Evolutionary conservation across 768 basidiomycete genomes (phyloP).

Genomic region (button mushroom (Agaricus bisporus)): DNA sequence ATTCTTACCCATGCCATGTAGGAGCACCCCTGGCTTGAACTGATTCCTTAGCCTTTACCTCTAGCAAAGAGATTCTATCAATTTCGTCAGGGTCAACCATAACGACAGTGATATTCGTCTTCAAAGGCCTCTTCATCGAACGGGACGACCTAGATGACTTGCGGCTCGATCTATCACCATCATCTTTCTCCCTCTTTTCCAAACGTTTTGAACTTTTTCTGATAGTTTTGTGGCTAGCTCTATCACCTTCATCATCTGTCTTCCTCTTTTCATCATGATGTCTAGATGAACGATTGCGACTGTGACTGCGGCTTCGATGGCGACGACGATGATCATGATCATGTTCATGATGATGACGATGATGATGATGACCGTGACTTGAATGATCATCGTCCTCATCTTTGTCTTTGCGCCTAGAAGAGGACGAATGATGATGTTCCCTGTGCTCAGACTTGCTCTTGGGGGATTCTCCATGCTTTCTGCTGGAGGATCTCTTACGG

Average conservation of each 20-base stretch:
- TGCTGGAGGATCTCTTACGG: constrained; percentile 3
- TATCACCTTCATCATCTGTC: constrained; percentile 16
- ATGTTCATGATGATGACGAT: constrained; percentile 1
- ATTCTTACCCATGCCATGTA: constrained; percentile 39
- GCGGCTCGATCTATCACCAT: constrained; percentile 14
- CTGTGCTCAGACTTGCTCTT: constrained; percentile 10
- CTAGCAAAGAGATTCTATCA: constrained; percentile 10
- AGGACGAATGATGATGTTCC: constrained; percentile 4
- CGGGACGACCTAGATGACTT: constrained; percentile 10
- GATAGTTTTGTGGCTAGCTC: constrained; percentile 9
- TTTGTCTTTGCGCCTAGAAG: constrained; percentile 13
- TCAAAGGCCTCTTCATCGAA: constrained; percentile 10
- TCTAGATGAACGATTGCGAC: constrained; percentile 4
- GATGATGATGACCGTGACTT: neutral
- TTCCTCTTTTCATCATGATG: constrained; percentile 13
- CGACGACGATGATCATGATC: constrained; percentile 15
- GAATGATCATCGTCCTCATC: constrained; percentile 16
- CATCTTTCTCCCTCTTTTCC: constrained; percentile 13
- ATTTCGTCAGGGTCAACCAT: constrained; percentile 28
- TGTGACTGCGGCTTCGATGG: neutral
- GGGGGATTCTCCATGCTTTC: constrained; percentile 4
- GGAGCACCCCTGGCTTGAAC: neutral
- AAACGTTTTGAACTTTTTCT: no score
- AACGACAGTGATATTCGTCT: constrained; percentile 30
- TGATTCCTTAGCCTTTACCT: neutral